phyloP scores from a whole-genome alignment of 441 rosid species.

The Isatis lusitanica region DNA sequence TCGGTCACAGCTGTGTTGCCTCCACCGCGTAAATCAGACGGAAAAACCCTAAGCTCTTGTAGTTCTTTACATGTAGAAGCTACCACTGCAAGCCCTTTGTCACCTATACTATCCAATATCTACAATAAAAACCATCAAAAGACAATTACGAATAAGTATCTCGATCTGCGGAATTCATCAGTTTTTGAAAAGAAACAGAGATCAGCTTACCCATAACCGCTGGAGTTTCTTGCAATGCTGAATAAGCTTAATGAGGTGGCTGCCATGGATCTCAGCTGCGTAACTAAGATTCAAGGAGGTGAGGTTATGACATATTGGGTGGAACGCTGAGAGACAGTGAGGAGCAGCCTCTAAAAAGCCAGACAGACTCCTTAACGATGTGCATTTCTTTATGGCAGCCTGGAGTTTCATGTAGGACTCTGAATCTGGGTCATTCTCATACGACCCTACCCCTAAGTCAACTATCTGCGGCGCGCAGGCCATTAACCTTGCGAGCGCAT shows the following conservation, averaged over 20 bases:
- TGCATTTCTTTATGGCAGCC: slow-evolving; percentile 51
- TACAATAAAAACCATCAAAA: slow-evolving; percentile 37
- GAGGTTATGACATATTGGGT: slow-evolving; percentile 56
- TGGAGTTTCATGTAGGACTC: slow-evolving; percentile 48
- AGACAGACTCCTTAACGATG: slow-evolving; percentile 65
- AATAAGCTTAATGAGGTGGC: slow-evolving; percentile 64
- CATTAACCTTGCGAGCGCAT: slow-evolving; percentile 61
- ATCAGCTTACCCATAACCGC: slow-evolving; percentile 69
- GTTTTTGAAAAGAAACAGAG: not conserved
- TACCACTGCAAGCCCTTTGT: slow-evolving; percentile 80
- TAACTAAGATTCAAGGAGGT: slow-evolving; percentile 82
- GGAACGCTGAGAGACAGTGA: slow-evolving; percentile 61
- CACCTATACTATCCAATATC: slow-evolving; percentile 89
- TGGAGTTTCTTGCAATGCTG: slow-evolving; percentile 68
- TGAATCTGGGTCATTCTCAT: slow-evolving; percentile 58
- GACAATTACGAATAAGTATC: not conserved
- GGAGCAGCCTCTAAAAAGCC: slow-evolving; percentile 84
- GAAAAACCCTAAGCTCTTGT: slow-evolving; percentile 88
- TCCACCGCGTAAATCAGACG: slow-evolving; percentile 59
- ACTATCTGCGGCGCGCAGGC: slow-evolving; percentile 62
- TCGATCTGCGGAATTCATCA: not conserved
- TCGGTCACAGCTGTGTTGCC: slow-evolving; percentile 78
- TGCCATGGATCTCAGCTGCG: slow-evolving; percentile 65
- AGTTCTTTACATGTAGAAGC: slow-evolving; percentile 87
- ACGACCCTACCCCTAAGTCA: slow-evolving; percentile 87